phyloP scores from a whole-genome alignment of 805 yeast species.

The Pichia sporocuriosa region DNA sequence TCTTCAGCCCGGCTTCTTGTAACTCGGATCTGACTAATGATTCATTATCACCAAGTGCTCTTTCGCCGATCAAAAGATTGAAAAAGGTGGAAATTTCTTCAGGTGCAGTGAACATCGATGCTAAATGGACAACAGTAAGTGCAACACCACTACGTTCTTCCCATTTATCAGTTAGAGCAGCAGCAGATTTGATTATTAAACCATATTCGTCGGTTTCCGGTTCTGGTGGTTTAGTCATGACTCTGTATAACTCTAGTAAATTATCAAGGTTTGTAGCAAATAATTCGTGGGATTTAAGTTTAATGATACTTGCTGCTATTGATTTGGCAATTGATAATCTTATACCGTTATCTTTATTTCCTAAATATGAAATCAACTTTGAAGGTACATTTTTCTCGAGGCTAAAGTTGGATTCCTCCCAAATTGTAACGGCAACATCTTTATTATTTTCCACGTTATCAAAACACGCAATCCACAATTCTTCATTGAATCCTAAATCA shows the following conservation, averaged over 20 bases:
- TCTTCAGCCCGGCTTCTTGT: conserved; percentile 80
- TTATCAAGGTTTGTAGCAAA: conserved; percentile 34
- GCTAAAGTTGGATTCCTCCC: conserved; percentile 68
- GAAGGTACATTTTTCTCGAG: conserved; percentile 39
- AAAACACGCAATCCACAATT: conserved; percentile 71
- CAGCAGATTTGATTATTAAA: conserved; percentile 54
- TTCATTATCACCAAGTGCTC: conserved; percentile 71
- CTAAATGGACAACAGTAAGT: conserved; percentile 49
- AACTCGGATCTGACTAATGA: conserved; percentile 69
- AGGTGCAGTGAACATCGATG: conserved; percentile 38
- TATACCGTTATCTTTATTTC: conserved; percentile 54
- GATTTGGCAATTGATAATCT: conserved; percentile 70
- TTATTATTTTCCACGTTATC: conserved; percentile 61
- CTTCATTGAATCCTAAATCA: conserved; percentile 34
- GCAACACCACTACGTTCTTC: conserved; percentile 82
- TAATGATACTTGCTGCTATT: conserved; percentile 48
- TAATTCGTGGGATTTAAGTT: conserved; percentile 18
- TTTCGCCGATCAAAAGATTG: conserved; percentile 46
- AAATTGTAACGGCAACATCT: conserved; percentile 69
- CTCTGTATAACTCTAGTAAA: conserved; percentile 50
- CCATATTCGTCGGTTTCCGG: conserved; percentile 78
- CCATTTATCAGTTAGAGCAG: conserved; percentile 70
- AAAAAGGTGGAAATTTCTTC: conserved; percentile 48
- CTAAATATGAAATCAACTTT: conserved; percentile 44
- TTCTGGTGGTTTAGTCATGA: conserved; percentile 65